Evolutionary conservation across 805 yeast genomes (phyloP).

Genomic region (Kodamaea sagamina): DNA sequence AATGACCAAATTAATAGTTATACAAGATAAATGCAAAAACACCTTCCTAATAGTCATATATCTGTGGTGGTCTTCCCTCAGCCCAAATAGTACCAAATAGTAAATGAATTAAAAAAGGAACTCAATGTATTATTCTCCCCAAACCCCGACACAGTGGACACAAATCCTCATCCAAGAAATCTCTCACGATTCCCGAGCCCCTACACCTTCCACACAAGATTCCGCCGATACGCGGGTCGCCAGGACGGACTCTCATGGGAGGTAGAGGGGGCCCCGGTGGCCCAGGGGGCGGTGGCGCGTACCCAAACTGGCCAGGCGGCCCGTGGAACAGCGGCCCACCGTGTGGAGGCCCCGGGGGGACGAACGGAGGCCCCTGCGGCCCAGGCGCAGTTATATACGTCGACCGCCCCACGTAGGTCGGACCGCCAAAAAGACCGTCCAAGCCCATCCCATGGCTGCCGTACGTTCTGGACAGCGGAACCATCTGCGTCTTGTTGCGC

Average conservation of each 20-base stretch:
- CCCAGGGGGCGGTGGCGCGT: constrained; percentile 8
- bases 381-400: constrained; percentile 4
- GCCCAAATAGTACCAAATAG: not conserved
- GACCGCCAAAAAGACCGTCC: constrained; percentile 8
- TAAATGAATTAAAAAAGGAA: not conserved
- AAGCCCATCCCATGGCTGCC: constrained; percentile 12
- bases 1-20: too few species aligned
- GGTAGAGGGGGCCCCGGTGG: constrained; percentile 8
- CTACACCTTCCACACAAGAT: constrained; percentile 68
- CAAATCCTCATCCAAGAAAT: constrained; percentile 57
- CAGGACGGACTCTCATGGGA: constrained; percentile 55
- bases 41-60: too few species aligned
- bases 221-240: constrained; percentile 79
- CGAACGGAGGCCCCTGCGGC: constrained; percentile 2
- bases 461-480: constrained; percentile 8
- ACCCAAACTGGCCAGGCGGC: constrained; percentile 8
- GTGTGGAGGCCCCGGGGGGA: constrained; percentile 8
- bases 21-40: too few species aligned
- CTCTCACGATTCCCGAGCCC: constrained; percentile 57
- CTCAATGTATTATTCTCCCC: constrained; percentile 49
- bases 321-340: constrained; percentile 2
- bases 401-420: not conserved
- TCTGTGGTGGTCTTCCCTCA: too few species aligned
- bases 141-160: constrained; percentile 69
- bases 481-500: constrained; percentile 24